Percentiles rank a stretch among this genome's conserved stretches.
phyloP scores from a whole-genome alignment of 257 asterid species.

The Solanum clarkiae region DNA sequence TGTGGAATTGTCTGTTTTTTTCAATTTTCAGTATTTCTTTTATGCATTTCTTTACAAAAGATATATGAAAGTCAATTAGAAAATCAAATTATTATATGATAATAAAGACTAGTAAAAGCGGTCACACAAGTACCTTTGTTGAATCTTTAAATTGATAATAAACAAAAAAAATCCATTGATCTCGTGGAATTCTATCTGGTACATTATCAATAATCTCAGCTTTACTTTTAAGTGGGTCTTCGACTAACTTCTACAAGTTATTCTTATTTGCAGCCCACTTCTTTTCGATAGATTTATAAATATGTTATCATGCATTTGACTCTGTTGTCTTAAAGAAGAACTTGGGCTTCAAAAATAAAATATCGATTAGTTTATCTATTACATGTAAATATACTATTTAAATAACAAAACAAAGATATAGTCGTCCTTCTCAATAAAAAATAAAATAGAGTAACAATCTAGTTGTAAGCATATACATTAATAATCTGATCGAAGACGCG shows the following conservation, averaged over 20 bases:
- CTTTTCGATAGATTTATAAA: background rate
- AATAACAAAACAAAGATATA: background rate
- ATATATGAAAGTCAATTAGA: too few relatives aligned
- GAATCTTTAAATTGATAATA: too few relatives aligned
- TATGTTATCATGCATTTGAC: background rate
- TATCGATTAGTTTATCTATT: background rate
- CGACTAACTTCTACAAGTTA: background rate
- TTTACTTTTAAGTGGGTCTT: background rate
- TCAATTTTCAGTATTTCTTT: too few relatives aligned
- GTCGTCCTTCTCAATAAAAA: background rate
- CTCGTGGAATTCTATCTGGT: background rate
- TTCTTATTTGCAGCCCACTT: background rate
- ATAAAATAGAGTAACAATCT: too few relatives aligned
- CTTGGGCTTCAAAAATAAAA: background rate
- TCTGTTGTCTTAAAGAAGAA: background rate
- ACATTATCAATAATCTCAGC: background rate
- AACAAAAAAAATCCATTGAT: background rate
- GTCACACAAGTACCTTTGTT: too few relatives aligned
- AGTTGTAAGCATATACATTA: background rate
- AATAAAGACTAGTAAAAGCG: too few relatives aligned
- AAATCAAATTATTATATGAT: too few relatives aligned
- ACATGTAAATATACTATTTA: background rate
- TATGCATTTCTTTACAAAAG: too few relatives aligned
- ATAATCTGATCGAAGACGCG: background rate
- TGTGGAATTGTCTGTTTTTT: background rate